Percentiles rank a stretch among this genome's conserved stretches.
phyloP scores from a whole-genome alignment of 106 monocot genomes.

The Alisma plantagoaquatica region DNA sequence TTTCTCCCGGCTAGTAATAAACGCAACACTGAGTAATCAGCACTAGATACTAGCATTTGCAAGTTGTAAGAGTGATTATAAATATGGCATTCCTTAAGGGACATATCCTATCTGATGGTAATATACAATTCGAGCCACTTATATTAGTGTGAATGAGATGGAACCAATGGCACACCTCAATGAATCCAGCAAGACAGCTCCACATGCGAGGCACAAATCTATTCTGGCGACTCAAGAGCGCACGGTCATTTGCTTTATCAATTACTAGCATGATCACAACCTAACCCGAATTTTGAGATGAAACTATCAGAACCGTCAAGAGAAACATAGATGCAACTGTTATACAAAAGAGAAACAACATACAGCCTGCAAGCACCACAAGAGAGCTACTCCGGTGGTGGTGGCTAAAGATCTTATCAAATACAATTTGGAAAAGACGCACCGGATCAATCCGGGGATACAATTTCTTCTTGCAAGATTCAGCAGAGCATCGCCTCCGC shows the following conservation, averaged over 20 bases:
- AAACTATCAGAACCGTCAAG: no score
- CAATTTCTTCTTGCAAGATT: constrained; percentile 68
- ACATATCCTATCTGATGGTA: background rate
- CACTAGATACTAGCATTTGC: background rate
- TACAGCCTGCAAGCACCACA: no score
- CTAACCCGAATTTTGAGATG: no score
- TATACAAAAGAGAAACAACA: background rate
- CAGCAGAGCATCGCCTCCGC: constrained; percentile 70
- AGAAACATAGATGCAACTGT: background rate
- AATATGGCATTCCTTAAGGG: background rate
- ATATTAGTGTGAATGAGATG: no score
- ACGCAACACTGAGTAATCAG: background rate
- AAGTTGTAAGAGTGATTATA: background rate
- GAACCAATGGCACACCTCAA: constrained; percentile 56
- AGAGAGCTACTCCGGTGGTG: background rate
- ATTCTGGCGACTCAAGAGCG: constrained; percentile 81
- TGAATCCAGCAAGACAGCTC: constrained; percentile 96
- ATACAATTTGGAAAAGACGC: constrained; percentile 6
- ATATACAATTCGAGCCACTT: no score
- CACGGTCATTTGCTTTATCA: constrained; percentile 82
- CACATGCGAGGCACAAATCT: constrained; percentile 97
- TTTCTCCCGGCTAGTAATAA: constrained; percentile 85
- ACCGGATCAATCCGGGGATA: constrained; percentile 96
- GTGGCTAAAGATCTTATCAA: no score
- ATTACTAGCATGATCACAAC: constrained; percentile 98